Evolutionary conservation across 2,329 filamentous ascomycete species (phyloP), one percentile per base, ranked within the genome.

Genomic region (Metarhizium humberi): DNA sequence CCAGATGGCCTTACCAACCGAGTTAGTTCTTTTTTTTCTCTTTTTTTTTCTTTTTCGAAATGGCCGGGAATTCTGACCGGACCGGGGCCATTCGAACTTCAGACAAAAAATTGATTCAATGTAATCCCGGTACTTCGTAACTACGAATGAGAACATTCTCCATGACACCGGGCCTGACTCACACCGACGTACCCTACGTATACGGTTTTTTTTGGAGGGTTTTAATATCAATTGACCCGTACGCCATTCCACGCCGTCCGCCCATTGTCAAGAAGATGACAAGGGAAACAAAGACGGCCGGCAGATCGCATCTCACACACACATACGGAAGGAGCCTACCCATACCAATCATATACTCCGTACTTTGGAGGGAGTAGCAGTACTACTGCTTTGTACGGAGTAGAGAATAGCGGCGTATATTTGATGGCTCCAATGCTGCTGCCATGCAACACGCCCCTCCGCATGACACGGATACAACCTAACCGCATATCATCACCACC

Each of bases 401-500:
- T 25, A 50, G 34, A 8, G 46, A 25, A 20, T 34, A 20, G 36
- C 20, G 11, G 25, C 25, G 25, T 25, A 25, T 25, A 4, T 18
- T 42, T 50, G 34, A 40, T 51, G 45, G 40, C 10, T 34, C 46
- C 50, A 52, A 55, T 52, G 32, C 10, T 34, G 42, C 55, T 52
- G 34, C 32, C 54, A 46, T 56, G 56, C 54, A 56, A 47, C 25
- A 48, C 34, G 32, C 30, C 25, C 36, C 47, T 38, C 40, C 43
- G 50, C n/a, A 52, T 45, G 54, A 52, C 54, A 45, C 50, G 52
- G 56, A 57, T 57, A 56, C 55, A 55, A 59, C 55, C 47, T 50
- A 51, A 50, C 47, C 51, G 50, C 55, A 54, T 50, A 49, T 48
- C 36, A 30, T 14, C 20, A 30, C 13, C 14, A 10, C 32, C 10